Evolutionary conservation across 1,139 yeast species (phyloP).

Genomic region (Yamadazyma taylorii): DNA sequence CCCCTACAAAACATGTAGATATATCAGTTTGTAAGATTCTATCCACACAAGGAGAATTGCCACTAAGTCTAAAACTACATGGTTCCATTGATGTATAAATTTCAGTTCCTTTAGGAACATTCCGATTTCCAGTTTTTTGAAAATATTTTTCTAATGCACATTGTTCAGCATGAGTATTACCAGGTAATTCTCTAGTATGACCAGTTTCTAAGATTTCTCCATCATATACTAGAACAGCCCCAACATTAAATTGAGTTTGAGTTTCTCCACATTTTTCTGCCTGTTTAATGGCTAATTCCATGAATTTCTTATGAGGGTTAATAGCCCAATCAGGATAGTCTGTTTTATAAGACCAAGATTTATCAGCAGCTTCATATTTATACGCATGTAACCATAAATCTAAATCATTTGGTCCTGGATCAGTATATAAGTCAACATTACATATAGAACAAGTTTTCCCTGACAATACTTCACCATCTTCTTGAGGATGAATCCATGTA

Average conservation of each 20-base stretch:
- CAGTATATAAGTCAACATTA: constrained; percentile 73
- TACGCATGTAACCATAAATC: constrained; percentile 91
- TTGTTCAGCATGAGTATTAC: constrained; percentile 98
- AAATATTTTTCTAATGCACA: constrained; percentile 84
- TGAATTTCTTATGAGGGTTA: constrained; percentile 52
- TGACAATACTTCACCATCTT: constrained; percentile 60
- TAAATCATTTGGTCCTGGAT: constrained; percentile 84
- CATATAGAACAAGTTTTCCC: constrained; percentile 66
- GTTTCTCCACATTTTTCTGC: constrained; percentile 85
- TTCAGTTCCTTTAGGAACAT: constrained; percentile 75
- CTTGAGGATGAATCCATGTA: constrained; percentile 63
- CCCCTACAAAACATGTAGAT: constrained; percentile 85
- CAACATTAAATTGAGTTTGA: constrained; percentile 88
- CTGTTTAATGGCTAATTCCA: constrained; percentile 67
- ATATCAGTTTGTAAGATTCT: constrained; percentile 62
- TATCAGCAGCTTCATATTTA: constrained; percentile 59
- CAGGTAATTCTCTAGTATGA: constrained; percentile 85
- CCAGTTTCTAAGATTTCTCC: constrained; percentile 75
- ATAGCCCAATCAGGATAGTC: constrained; percentile 87
- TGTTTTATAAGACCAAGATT: constrained; percentile 75
- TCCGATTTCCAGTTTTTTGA: constrained; percentile 29
- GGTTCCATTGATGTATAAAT: constrained; percentile 98
- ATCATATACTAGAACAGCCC: constrained; percentile 76
- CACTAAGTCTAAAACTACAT: constrained; percentile 85
- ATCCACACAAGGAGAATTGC: constrained; percentile 85